Evolutionary conservation across 192 early-diverging fungal genomes (phyloP), one percentile per base, ranked within the genome.

Genomic region (Haplosporangium gracile): DNA sequence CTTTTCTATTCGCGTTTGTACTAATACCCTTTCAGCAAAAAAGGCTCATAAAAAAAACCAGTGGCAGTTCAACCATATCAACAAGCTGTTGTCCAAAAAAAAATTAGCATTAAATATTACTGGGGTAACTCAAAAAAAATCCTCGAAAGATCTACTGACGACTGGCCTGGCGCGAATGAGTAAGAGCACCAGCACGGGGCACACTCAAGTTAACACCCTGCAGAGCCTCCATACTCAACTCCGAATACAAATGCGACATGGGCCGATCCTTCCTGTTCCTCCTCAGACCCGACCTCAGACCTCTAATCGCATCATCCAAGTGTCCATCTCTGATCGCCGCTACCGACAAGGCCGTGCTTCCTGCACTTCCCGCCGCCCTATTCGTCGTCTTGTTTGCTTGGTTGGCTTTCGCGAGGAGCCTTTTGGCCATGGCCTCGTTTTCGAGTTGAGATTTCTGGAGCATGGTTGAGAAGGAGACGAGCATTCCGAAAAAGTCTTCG

Each of bases 401-500:
- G 11, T 65, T 26, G 29, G 60, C n/a, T 13, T 80, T 85, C 55
- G n/a, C 76, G 15, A 85, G 60, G 26, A 65, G 55, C 34, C 70
- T 40, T 60, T 85, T 85, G 4, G 68, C 84, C 60, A 86, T 42
- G 8, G 84, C 75, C 49, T 89, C 89, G 69, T 89, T 89, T 57
- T 89, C 89, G 38, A 79, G 29, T 45, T 79, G 80, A 0, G 85
- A 80, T 74, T 85, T 89, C 74, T 80, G 83, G 65, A 93, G 91
- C 40, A 88, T 80, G 32, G 82, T 80, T 15, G 89, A 82, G 68
- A 93, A 93, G 1, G 89, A 87, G 9, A 89, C 78, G 16, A 93
- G 82, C 68, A 90, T 89, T 2, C 88, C 88, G 75, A 91, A 93
- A 74, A 93, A 93, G 55, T 92, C 92, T 82, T 93, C 92, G 10